These are phyloP conservation scores for Fusarium sp. DNA, from an alignment of 2,329 filamentous ascomycete species.

Conservation along the genomic window DNA sequence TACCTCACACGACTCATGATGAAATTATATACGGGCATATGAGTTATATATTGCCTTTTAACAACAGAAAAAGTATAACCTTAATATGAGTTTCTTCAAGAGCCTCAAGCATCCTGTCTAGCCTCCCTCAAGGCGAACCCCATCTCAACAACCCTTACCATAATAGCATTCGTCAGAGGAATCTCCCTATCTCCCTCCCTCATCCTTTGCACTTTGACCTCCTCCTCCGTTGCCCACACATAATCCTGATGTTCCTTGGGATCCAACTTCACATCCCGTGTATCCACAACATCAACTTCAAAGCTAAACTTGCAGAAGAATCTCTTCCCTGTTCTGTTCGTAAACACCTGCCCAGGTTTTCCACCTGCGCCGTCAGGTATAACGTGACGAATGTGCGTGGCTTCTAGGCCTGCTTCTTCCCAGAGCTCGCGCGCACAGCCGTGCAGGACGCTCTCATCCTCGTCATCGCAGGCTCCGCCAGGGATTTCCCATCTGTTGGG, in stretches of 20 bases:
- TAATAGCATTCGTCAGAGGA: conserved; percentile 47
- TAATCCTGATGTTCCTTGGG: conserved; percentile 56
- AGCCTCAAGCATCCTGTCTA: background rate
- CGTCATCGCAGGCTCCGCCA: conserved; percentile 59
- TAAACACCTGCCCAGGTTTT: conserved; percentile 47
- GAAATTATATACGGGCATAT: background rate
- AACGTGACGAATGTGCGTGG: conserved; percentile 44
- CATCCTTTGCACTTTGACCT: conserved; percentile 46
- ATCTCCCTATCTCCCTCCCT: conserved; percentile 46
- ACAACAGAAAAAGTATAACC: background rate
- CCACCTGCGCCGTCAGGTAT: conserved; percentile 45
- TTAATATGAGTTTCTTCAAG: background rate
- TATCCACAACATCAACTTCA: conserved; percentile 49
- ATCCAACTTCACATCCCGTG: conserved; percentile 50
- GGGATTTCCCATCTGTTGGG: conserved; percentile 61
- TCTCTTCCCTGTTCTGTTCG: conserved; percentile 49
- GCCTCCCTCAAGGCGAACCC: conserved; percentile 46
- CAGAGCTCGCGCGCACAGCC: conserved; percentile 60
- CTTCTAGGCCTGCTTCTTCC: conserved; percentile 59
- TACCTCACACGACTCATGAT: background rate
- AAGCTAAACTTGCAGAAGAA: conserved; percentile 52
- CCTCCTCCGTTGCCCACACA: conserved; percentile 54
- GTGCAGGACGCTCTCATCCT: conserved; percentile 56
- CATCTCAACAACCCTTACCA: conserved; percentile 46
- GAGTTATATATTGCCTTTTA: background rate